These are phyloP conservation scores for Kodamaea arcana DNA, from an alignment of 1,139 yeast genomes.

Conservation along the genomic window DNA sequence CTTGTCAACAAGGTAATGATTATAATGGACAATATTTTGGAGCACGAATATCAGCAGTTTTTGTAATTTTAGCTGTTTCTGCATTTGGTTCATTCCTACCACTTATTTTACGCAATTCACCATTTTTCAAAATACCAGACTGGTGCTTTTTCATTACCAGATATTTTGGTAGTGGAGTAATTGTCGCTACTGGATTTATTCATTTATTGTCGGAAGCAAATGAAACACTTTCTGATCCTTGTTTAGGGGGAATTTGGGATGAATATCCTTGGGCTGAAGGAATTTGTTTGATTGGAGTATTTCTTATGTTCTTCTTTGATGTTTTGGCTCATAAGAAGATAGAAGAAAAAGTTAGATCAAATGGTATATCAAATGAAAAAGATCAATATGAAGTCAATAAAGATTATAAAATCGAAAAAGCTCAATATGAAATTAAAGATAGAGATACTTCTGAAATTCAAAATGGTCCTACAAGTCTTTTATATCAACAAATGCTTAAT, in stretches of 20 bases:
- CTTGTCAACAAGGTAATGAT: conserved; percentile 17
- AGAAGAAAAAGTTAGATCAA: conserved; percentile 6
- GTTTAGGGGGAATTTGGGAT: conserved; percentile 32
- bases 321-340: conserved; percentile 23
- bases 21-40: conserved; percentile 22
- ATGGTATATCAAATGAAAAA: background rate
- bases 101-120: conserved; percentile 19
- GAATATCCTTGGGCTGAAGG: conserved; percentile 43
- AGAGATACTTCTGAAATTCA: background rate
- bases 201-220: conserved; percentile 31
- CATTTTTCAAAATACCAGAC: conserved; percentile 20
- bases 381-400: background rate
- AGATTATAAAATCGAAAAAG: background rate
- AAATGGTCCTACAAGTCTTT: background rate
- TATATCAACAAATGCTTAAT: conserved; percentile 17
- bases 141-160: conserved; percentile 26
- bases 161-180: conserved; percentile 34
- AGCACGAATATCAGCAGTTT: conserved; percentile 27
- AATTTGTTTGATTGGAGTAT: conserved; percentile 35
- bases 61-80: conserved; percentile 28
- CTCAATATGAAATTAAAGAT: background rate
- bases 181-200: conserved; percentile 33
- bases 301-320: conserved; percentile 30
- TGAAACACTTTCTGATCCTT: conserved; percentile 25
- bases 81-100: conserved; percentile 32